Conservation (phyloP, 2,329 filamentous ascomycete species). For the Helicocarpus griseus region DNA sequence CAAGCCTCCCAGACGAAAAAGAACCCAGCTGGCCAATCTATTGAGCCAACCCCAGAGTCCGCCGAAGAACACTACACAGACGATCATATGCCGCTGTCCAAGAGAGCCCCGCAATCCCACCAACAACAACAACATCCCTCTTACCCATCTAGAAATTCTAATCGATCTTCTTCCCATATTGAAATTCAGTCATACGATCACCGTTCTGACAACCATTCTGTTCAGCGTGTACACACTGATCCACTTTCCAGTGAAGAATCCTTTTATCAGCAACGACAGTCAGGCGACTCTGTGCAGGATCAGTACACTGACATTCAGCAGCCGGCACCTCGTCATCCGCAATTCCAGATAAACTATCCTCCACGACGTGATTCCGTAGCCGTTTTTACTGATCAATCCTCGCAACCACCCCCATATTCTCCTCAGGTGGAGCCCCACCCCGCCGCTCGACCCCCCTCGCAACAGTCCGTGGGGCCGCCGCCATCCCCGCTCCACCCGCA, state of each 20-base stretch:
- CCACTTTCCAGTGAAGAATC: constrained; percentile 10
- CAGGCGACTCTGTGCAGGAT: constrained; percentile 14
- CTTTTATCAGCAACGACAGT: constrained; percentile 15
- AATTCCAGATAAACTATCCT: constrained; percentile 16
- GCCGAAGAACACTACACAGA: constrained; percentile 5
- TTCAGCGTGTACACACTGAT: constrained; percentile 15
- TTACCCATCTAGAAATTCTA: constrained; percentile 13
- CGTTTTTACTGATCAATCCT: constrained; percentile 13
- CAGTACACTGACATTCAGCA: constrained; percentile 13
- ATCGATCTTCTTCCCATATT: constrained; percentile 13
- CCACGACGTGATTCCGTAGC: constrained; percentile 18
- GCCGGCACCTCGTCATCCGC: constrained; percentile 11
- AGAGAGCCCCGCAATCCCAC: constrained; percentile 6
- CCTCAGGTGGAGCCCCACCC: constrained; percentile 16
- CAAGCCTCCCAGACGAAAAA: constrained; percentile 7
- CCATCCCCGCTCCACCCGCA: constrained; percentile 21
- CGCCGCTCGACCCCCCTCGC: constrained; percentile 24
- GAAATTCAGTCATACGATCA: constrained; percentile 10
- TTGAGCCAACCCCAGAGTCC: constrained; percentile 8
- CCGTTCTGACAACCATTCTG: constrained; percentile 11
- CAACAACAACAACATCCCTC: constrained; percentile 4
- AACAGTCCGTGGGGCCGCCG: constrained; percentile 27
- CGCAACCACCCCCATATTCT: constrained; percentile 11
- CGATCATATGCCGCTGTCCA: constrained; percentile 11
- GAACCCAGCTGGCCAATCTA: constrained; percentile 3